These are phyloP conservation scores for Pelargonium citronellum DNA, from an alignment of 441 rosid genomes.

Conservation along the genomic window DNA sequence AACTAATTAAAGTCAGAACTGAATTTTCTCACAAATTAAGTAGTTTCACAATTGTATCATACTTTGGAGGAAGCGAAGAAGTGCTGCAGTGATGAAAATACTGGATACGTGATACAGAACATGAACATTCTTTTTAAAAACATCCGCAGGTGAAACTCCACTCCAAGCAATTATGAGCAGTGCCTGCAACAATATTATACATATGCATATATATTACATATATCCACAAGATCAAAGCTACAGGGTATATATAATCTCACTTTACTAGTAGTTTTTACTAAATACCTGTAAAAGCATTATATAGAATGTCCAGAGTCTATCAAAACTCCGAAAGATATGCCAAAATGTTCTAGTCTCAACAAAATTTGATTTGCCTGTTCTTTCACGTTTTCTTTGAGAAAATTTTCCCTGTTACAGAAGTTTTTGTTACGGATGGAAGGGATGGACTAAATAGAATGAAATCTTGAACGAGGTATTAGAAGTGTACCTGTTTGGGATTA, in stretches of 20 bases:
- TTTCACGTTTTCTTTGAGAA: constrained; percentile 38
- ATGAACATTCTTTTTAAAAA: constrained; percentile 52
- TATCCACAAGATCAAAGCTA: constrained; percentile 15
- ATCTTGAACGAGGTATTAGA: constrained; percentile 21
- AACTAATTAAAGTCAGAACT: not conserved
- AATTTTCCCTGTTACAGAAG: constrained; percentile 52
- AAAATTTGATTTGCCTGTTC: constrained; percentile 89
- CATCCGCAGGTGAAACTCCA: constrained; percentile 46
- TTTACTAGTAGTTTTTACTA: constrained; percentile 9
- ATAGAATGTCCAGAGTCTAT: constrained; percentile 90
- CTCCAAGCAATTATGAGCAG: constrained; percentile 82
- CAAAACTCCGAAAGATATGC: constrained; percentile 94
- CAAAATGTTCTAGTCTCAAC: constrained; percentile 91
- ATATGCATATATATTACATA: too few relatives aligned
- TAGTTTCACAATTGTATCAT: constrained; percentile 19
- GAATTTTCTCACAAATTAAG: not conserved
- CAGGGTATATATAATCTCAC: constrained; percentile 1
- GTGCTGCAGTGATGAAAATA: constrained; percentile 87
- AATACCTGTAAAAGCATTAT: constrained; percentile 80
- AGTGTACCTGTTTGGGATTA: constrained; percentile 41
- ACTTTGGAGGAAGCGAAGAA: constrained; percentile 87
- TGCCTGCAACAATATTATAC: constrained; percentile 42
- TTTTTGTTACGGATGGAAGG: constrained; percentile 16
- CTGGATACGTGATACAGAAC: constrained; percentile 69
- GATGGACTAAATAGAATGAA: constrained; percentile 18